Percentiles rank a stretch among this genome's conserved stretches.
These are phyloP conservation scores for Penicillium paneum DNA, from an alignment of 2,329 filamentous ascomycete genomes.

Conservation along the genomic window DNA sequence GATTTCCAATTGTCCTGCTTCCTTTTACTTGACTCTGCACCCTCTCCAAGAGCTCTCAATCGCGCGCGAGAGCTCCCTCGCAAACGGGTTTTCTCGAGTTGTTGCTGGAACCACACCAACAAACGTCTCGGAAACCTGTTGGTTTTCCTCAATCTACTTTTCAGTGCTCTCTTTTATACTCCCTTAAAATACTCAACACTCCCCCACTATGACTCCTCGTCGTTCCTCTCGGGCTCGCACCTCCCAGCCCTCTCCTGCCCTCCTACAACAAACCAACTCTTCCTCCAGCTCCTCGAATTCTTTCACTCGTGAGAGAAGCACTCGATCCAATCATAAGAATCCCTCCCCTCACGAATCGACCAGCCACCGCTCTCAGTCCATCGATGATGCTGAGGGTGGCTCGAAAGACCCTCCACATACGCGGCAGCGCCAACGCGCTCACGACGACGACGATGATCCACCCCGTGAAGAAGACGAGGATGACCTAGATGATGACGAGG, in stretches of 20 bases:
- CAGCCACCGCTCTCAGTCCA: slow-evolving; percentile 53
- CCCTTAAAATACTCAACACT: slow-evolving; percentile 10
- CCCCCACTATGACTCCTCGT: slow-evolving; percentile 63
- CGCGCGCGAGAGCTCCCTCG: slow-evolving; percentile 26
- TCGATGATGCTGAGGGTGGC: slow-evolving; percentile 53
- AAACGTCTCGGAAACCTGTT: slow-evolving; percentile 5
- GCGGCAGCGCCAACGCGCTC: slow-evolving; percentile 74
- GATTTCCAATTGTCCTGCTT: slow-evolving; percentile 30
- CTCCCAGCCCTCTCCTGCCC: slow-evolving; percentile 65
- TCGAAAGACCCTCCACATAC: slow-evolving; percentile 64
- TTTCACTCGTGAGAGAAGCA: slow-evolving; percentile 73
- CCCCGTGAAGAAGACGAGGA: slow-evolving; percentile 60
- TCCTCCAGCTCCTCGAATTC: slow-evolving; percentile 69
- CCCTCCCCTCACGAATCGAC: slow-evolving; percentile 72
- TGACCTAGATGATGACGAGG: slow-evolving; percentile 65
- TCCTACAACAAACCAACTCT: slow-evolving; percentile 73
- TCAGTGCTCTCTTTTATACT: slow-evolving; percentile 7
- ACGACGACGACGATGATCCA: slow-evolving; percentile 61
- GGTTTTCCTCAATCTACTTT: slow-evolving; percentile 5
- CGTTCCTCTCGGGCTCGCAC: slow-evolving; percentile 87
- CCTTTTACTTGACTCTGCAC: slow-evolving; percentile 10
- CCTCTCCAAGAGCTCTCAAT: slow-evolving; percentile 21
- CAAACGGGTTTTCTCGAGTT: slow-evolving; percentile 20
- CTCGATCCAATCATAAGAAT: slow-evolving; percentile 68
- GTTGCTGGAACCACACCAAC: slow-evolving; percentile 9